Evolutionary conservation across 495 filamentous ascomycete genomes (phyloP).

Genomic region (Hyaloscypha finlandica): DNA sequence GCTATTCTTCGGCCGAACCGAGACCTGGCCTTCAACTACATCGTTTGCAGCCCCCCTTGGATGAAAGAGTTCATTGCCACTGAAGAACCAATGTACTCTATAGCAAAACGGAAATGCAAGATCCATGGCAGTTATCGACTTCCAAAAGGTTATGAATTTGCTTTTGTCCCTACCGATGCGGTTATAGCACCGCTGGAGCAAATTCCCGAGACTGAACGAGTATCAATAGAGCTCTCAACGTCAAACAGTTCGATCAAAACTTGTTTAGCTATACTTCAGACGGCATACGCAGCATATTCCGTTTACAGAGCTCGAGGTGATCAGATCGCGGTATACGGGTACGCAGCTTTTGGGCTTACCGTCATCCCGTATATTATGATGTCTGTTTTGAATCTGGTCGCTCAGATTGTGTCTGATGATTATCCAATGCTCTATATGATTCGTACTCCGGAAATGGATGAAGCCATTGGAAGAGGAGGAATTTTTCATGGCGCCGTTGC

Average conservation of each 20-base stretch:
- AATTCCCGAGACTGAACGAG: neutral
- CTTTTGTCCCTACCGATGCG: too few species aligned
- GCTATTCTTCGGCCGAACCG: too few species aligned
- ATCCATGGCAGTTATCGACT: too few species aligned
- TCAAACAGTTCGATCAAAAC: conserved; percentile 36
- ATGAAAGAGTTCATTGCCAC: too few species aligned
- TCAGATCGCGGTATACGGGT: conserved; percentile 44
- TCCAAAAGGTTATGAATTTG: too few species aligned
- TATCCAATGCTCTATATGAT: conserved; percentile 44
- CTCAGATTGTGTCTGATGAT: conserved; percentile 31
- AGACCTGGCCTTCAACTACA: too few species aligned
- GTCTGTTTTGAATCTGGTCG: conserved; percentile 48
- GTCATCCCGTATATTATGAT: conserved; percentile 48
- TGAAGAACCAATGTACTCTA: too few species aligned
- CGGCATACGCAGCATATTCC: conserved; percentile 27
- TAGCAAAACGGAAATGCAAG: too few species aligned
- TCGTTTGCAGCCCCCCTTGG: too few species aligned
- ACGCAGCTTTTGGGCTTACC: conserved; percentile 47
- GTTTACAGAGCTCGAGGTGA: conserved; percentile 40
- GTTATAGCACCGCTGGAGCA: too few species aligned
- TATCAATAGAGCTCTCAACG: neutral
- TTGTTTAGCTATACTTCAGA: conserved; percentile 19
- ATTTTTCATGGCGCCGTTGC: neutral
- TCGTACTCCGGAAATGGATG: conserved; percentile 36
- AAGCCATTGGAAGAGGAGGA: conserved; percentile 26